Evolutionary conservation across 202 grass and related monocot species (phyloP), one percentile per base, ranked within the genome.

Genomic region (Panicum virgatum): DNA sequence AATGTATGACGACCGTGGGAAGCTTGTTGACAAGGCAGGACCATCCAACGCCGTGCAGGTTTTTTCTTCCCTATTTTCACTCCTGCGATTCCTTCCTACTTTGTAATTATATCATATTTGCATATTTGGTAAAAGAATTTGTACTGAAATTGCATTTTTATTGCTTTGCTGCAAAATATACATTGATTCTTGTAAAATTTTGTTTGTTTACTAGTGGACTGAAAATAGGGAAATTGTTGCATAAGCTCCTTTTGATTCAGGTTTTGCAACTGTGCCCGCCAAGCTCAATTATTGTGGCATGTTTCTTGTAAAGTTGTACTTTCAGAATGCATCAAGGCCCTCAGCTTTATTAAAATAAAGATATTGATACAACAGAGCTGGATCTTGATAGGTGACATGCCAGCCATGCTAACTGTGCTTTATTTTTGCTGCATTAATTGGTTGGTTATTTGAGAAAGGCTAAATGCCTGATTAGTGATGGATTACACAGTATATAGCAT

Each of bases 11-110:
- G 96, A 98, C 60, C 66, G 80, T 81, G 96, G 92, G 82, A 81
- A 22, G 11, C 92, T 79, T 77, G 92, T 95, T 53, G 96, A 95
- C 54, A 79, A 95, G 86, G 92, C 90, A 63, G 88, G 90, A 72
- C 96, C 96, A 86, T 95, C 96, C 51, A 93, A 87, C 1, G 92
- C 96, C 1, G 90, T 98, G 81, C 96, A 98, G 96, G 96, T 98
- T 80, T 54, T 75, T 73, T 12, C 59, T 76, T 68, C 52, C 20
- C 40, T 51, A 38, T 60, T 16, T 54, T 5, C 52, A 57, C 65
- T 68, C 40, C 18, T 10, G 20, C 78, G 64, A 37, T 78, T 69
- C 72, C 56, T 76, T 61, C 54, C 11, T 62, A 51, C 42, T 63
- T 51, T 18, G 36, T 26, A 66, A 66, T 83, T 82, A 52, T 84